Evolutionary conservation across 2,329 filamentous ascomycete species (phyloP).

Genomic region (Neofusicoccum ribis): DNA sequence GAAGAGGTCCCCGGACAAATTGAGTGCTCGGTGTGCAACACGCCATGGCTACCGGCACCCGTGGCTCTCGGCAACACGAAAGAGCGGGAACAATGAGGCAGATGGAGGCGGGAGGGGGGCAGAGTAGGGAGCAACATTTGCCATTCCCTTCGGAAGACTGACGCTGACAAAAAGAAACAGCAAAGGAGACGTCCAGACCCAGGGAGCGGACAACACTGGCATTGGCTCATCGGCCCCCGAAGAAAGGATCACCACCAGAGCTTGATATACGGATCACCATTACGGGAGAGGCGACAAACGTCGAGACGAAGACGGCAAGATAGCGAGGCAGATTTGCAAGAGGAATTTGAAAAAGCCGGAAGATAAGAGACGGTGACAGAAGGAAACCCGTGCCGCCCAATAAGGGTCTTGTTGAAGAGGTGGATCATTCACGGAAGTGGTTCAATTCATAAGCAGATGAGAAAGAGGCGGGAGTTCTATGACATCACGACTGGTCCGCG

Average conservation of each 20-base stretch:
- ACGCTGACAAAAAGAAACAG: not conserved
- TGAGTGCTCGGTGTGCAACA: not conserved
- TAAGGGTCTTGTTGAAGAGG: not conserved
- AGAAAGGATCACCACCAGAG: not conserved
- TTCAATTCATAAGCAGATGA: not conserved
- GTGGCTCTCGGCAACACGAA: too few species aligned
- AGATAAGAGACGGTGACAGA: not conserved
- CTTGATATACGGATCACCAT: not conserved
- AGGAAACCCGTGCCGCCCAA: not conserved
- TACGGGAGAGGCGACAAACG: not conserved
- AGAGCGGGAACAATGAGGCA: too few species aligned
- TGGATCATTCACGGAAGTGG: not conserved
- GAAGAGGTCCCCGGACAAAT: not conserved
- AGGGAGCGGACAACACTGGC: not conserved
- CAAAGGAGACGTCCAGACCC: not conserved
- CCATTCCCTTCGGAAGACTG: too few species aligned
- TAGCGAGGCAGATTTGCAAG: not conserved
- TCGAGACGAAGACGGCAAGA: not conserved
- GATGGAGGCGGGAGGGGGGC: too few species aligned
- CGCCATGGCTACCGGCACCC: too few species aligned
- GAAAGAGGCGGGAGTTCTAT: not conserved
- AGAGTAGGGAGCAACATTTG: too few species aligned
- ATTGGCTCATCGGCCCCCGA: not conserved
- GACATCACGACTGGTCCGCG: not conserved
- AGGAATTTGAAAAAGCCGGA: not conserved